A percentile compares a stretch with the other conserved stretches of the same genome.
These are phyloP conservation scores for Austroboletus niveus DNA, from an alignment of 1,284 basidiomycete genomes.

Conservation along the genomic window DNA sequence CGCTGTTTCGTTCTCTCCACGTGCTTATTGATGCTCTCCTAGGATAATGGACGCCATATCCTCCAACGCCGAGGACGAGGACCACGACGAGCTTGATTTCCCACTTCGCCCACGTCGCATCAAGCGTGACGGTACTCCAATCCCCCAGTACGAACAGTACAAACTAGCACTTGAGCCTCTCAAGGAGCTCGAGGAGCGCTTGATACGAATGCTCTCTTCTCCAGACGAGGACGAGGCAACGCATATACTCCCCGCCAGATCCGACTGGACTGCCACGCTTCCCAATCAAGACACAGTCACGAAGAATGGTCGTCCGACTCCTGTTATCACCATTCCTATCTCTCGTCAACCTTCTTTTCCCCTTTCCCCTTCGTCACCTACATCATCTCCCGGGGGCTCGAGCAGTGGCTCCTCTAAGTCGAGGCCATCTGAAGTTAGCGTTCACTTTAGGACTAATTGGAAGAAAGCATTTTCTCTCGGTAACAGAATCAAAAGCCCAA, in stretches of 20 bases:
- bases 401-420: slow-evolving; percentile 34
- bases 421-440: slow-evolving; percentile 52
- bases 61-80: slow-evolving; percentile 51
- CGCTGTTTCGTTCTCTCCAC: not conserved
- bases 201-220: slow-evolving; percentile 61
- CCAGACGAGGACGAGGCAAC: slow-evolving; percentile 57
- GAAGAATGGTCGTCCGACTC: slow-evolving; percentile 44
- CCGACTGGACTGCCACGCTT: slow-evolving; percentile 29
- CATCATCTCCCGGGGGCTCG: slow-evolving; percentile 33
- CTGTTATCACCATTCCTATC: slow-evolving; percentile 48
- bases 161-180: slow-evolving; percentile 60
- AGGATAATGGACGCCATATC: slow-evolving; percentile 78
- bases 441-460: slow-evolving; percentile 69
- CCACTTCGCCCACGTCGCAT: slow-evolving; percentile 47
- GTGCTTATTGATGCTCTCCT: slow-evolving; percentile 4
- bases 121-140: slow-evolving; percentile 46
- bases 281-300: slow-evolving; percentile 4
- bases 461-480: slow-evolving; percentile 65
- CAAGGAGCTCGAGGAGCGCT: slow-evolving; percentile 60
- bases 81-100: slow-evolving; percentile 50
- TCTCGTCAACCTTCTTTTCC: slow-evolving; percentile 31
- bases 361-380: slow-evolving; percentile 37
- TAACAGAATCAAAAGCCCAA: slow-evolving; percentile 59
- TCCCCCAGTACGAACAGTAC: slow-evolving; percentile 62
- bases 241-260: slow-evolving; percentile 37